phyloP scores from a whole-genome alignment of 1,284 basidiomycete species.

The Fomitopsis pinicola region DNA sequence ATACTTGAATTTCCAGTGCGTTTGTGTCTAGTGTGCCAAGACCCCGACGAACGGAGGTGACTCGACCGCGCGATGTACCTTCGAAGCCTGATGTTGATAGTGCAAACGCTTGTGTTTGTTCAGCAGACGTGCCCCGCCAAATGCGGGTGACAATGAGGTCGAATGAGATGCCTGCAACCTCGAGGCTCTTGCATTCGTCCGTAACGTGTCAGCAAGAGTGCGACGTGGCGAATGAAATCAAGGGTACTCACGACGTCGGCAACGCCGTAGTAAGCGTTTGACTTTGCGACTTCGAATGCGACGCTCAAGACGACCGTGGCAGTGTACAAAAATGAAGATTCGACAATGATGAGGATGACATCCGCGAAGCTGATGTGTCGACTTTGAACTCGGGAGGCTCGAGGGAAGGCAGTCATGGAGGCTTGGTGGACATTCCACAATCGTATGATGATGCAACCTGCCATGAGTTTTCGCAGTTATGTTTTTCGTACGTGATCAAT shows the following conservation, averaged over 20 bases:
- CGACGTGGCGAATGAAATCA: no score
- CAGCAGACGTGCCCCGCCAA: neutral
- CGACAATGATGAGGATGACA: slow-evolving; percentile 29
- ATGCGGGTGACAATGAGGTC: neutral
- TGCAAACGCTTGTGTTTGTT: neutral
- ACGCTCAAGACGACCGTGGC: slow-evolving; percentile 30
- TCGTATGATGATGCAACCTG: slow-evolving; percentile 29
- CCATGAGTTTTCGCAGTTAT: neutral
- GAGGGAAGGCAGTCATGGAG: neutral
- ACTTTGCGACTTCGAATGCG: slow-evolving; percentile 29
- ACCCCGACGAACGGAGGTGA: no score
- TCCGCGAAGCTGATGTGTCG: neutral
- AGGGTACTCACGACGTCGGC: neutral
- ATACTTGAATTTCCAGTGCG: no score
- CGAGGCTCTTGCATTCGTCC: neutral
- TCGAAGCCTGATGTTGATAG: no score
- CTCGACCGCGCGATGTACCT: no score
- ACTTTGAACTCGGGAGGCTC: neutral
- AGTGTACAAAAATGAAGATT: slow-evolving; percentile 37
- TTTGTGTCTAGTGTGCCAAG: no score
- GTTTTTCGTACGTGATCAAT: no score
- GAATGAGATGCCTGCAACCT: neutral
- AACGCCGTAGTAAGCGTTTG: slow-evolving; percentile 28
- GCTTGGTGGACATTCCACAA: slow-evolving; percentile 25
- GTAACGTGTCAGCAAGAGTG: neutral